Conservation (phyloP, 2,329 filamentous ascomycete genomes). For the Neofusicoccum cordaticola region DNA sequence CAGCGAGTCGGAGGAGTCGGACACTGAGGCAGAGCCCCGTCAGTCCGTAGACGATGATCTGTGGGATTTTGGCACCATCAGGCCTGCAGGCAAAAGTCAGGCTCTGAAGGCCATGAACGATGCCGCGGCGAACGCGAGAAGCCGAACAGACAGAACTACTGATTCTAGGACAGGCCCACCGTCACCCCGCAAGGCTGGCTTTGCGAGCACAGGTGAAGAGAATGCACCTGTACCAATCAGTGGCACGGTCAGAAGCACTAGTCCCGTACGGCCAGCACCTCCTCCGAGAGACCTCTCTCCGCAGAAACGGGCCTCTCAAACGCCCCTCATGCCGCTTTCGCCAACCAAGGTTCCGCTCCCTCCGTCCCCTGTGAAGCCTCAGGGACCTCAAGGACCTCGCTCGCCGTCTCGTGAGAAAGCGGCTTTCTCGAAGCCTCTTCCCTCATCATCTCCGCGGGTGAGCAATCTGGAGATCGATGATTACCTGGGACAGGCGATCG, state of each 20-base stretch:
- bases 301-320: conserved; percentile 34
- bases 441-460: neutral
- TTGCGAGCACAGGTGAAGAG: conserved; percentile 31
- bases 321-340: conserved; percentile 32
- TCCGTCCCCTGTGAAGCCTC: conserved; percentile 44
- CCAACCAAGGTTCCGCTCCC: conserved; percentile 47
- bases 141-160: conserved; percentile 27
- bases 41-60: conserved; percentile 74
- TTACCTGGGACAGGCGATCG: conserved; percentile 5
- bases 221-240: conserved; percentile 26
- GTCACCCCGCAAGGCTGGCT: conserved; percentile 31
- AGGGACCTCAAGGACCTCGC: conserved; percentile 35
- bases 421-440: neutral
- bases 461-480: conserved; percentile 5
- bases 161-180: neutral
- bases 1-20: conserved; percentile 43
- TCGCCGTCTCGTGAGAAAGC: conserved; percentile 21
- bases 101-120: conserved; percentile 75
- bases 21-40: conserved; percentile 32
- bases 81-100: conserved; percentile 62
- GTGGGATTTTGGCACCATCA: conserved; percentile 97
- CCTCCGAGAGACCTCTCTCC: conserved; percentile 38
- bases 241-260: conserved; percentile 28
- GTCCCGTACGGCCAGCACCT: conserved; percentile 26
- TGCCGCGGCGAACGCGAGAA: conserved; percentile 72